A percentile compares a stretch with the other conserved stretches of the same genome.
These are phyloP conservation scores for Carex cristatella DNA, from an alignment of 176 grass and related monocot genomes.

Conservation along the genomic window DNA sequence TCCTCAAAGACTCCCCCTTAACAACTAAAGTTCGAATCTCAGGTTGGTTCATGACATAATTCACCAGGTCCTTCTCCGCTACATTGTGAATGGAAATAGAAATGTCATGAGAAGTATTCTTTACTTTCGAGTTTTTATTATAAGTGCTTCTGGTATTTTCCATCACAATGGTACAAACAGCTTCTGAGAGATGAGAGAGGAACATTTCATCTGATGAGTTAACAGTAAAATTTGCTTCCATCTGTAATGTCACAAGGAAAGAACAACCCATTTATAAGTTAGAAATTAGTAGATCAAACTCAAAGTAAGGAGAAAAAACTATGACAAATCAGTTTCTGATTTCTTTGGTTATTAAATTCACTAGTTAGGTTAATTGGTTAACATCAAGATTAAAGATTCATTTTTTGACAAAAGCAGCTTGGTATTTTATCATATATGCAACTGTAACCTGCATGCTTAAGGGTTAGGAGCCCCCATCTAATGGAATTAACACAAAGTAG, in stretches of 20 bases:
- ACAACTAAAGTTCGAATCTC: slow-evolving; percentile 32
- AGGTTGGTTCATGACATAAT: slow-evolving; percentile 36
- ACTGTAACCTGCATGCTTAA: neutral
- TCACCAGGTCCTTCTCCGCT: slow-evolving; percentile 43
- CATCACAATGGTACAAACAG: slow-evolving; percentile 49
- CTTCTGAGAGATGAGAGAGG: slow-evolving; percentile 64
- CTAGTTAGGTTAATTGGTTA: neutral
- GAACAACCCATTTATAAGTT: slow-evolving; percentile 7
- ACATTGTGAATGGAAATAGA: slow-evolving; percentile 61
- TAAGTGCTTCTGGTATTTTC: slow-evolving; percentile 38
- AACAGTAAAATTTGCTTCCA: slow-evolving; percentile 30
- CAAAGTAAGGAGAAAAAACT: neutral
- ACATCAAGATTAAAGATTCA: neutral
- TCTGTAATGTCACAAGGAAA: slow-evolving; percentile 33
- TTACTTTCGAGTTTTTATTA: slow-evolving; percentile 23
- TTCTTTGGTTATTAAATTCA: neutral
- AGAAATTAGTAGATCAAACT: neutral
- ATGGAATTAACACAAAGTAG: neutral
- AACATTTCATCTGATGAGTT: slow-evolving; percentile 65
- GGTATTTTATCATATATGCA: neutral
- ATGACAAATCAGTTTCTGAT: neutral
- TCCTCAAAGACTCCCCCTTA: slow-evolving; percentile 23
- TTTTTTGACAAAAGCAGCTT: neutral
- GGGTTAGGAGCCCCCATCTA: neutral
- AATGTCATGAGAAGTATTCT: slow-evolving; percentile 55